These are phyloP conservation scores for Tolypocladium endophyticum DNA, from an alignment of 2,329 filamentous ascomycete genomes.

Conservation along the genomic window DNA sequence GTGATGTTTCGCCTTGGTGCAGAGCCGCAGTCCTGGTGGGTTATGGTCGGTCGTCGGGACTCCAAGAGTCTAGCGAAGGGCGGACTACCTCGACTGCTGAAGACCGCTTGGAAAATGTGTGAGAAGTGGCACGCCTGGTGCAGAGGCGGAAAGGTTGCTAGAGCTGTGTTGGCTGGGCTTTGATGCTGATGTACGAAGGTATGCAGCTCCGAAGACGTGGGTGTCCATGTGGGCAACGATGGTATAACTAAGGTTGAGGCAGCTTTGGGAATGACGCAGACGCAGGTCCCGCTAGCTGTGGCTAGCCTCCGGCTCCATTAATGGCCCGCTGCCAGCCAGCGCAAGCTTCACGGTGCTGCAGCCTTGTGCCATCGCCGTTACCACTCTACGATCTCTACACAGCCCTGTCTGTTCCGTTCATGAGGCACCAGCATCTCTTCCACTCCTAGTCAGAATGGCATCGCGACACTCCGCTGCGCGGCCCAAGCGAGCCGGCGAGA, in stretches of 20 bases:
- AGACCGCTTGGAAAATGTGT: not conserved
- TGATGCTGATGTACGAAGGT: not conserved
- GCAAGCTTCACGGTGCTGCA: not conserved
- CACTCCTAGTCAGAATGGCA: conserved; percentile 5
- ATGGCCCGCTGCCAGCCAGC: not conserved
- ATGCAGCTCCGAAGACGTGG: not conserved
- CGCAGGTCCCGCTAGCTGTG: not conserved
- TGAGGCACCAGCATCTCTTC: not conserved
- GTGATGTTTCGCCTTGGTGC: not conserved
- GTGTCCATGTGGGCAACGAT: not conserved
- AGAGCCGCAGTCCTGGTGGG: not conserved
- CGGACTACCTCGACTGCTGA: not conserved
- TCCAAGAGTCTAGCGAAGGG: not conserved
- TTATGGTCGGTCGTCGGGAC: not conserved
- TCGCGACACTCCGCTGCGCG: conserved; percentile 38
- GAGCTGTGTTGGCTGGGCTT: not conserved
- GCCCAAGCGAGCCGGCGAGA: conserved; percentile 74
- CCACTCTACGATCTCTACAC: not conserved
- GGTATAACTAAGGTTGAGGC: not conserved
- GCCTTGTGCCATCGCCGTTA: not conserved
- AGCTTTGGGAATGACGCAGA: not conserved
- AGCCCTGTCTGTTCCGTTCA: not conserved
- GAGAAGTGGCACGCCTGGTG: not conserved
- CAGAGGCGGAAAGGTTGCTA: not conserved
- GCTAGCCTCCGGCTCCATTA: not conserved